A percentile compares a stretch with the other conserved stretches of the same genome.
Evolutionary conservation across 306 rosid genomes (phyloP).

Genomic region (Prosopis cineraria): DNA sequence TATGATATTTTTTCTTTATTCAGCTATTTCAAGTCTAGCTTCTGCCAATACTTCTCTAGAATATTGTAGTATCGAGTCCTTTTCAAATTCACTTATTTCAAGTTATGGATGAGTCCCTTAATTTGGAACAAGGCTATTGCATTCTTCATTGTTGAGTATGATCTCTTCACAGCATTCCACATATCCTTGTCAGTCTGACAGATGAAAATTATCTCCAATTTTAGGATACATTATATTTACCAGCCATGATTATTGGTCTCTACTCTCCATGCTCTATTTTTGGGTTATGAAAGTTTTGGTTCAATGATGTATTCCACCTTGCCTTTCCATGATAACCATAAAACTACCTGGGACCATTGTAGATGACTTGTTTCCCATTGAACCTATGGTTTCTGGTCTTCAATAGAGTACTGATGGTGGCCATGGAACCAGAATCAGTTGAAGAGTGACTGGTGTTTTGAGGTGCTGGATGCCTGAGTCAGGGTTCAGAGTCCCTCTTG

Average conservation of each 20-base stretch:
- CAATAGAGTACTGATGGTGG: neutral
- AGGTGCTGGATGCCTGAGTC: neutral
- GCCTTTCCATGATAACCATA: neutral
- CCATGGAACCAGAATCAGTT: neutral
- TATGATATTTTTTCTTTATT: constrained; percentile 21
- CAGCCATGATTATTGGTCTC: neutral
- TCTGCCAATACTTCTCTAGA: neutral
- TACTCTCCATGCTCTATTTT: neutral
- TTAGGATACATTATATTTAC: neutral
- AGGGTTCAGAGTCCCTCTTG: neutral
- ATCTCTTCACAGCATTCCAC: neutral
- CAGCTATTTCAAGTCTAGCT: neutral
- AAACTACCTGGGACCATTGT: neutral
- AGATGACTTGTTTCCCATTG: neutral
- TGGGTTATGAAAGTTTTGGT: neutral
- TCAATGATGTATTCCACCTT: neutral
- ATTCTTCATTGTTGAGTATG: neutral
- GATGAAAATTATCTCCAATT: neutral
- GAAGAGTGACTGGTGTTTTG: neutral
- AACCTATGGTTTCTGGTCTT: neutral
- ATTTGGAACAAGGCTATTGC: neutral
- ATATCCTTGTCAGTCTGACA: neutral
- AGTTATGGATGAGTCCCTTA: neutral
- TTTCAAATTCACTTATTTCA: neutral
- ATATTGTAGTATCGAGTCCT: neutral